Evolutionary conservation across 768 basidiomycete genomes (phyloP).

Genomic region (Tylopilus balloui): DNA sequence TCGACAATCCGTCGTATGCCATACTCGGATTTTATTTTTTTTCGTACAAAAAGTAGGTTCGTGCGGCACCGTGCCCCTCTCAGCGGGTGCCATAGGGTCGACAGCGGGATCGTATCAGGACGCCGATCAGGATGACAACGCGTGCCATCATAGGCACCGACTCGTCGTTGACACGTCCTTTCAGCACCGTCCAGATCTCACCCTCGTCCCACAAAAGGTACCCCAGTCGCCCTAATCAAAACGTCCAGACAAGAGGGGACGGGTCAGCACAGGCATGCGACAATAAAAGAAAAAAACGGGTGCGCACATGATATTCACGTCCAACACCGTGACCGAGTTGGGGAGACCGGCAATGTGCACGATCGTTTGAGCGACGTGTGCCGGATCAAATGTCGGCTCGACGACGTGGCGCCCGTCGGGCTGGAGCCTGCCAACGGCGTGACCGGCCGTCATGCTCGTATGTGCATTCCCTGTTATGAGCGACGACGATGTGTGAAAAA

Average conservation of each 20-base stretch:
- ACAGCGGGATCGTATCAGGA: no score
- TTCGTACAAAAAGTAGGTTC: no score
- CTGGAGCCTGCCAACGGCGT: constrained; percentile 54
- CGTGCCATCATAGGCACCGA: neutral
- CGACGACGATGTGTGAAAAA: neutral
- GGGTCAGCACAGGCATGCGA: neutral
- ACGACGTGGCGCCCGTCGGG: constrained; percentile 54
- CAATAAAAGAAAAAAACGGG: neutral
- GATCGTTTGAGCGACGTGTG: constrained; percentile 67
- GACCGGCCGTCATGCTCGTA: constrained; percentile 51
- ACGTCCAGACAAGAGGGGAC: neutral
- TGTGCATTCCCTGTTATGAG: constrained; percentile 57
- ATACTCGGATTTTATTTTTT: no score
- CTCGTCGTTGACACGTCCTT: neutral
- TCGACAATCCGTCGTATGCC: no score
- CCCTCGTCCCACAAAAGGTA: constrained; percentile 47
- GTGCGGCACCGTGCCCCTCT: no score
- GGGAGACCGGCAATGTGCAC: constrained; percentile 71
- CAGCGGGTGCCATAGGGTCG: no score
- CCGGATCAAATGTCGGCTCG: constrained; percentile 67
- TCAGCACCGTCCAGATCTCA: neutral
- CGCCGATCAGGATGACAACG: neutral
- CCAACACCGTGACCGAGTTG: constrained; percentile 61
- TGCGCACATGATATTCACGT: constrained; percentile 70
- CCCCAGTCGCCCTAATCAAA: constrained; percentile 39